Base-by-base conservation (phyloP, 257 asterid genomes). In the Prunella vulgaris region DNA sequence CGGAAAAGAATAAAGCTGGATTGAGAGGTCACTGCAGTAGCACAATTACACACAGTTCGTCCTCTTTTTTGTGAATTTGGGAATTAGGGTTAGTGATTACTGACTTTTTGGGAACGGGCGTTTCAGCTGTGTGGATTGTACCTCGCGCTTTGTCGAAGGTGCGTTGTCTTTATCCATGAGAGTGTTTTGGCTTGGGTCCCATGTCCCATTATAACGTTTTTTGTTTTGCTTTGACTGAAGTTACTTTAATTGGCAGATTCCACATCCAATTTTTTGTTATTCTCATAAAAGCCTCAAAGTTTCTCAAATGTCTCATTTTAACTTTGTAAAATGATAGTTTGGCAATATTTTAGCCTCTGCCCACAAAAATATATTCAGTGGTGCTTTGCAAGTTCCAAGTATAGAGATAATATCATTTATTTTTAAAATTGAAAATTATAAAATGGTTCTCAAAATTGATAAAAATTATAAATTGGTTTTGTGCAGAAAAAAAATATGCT, bases 51-150 rank as follows among this genome's bases (percentile, higher is more conserved):
- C 22, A 35, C 38, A 35, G 68, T 51, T 69, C 28, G 30, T 53
- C 25, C 54, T 38, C 44, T 48, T 66, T 73, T 58, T 22, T 21
- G 78, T 20, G 68, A 48, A 66, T 74, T 74, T 74, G 78, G 74
- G 63, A 68, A 66, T 72, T 74, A 74, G 78, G 78, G 63, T 62
- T 72, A 49, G 76, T 63, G 70, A 71, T 71, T 49, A 59, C 33
- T 49, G 70, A 24, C 37, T 64, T 75, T 53, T 69, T 22, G 75
- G 68, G 57, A 62, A 69, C 8, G 63, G 56, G 54, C 42, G 58
- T 28, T 1, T 17, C 21, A 22, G 75, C 69, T 21, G n/a, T 35
- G 53, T 3, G 62, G 35, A 12, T 57, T 76, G 80, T 70, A 76
- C 80, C 20, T 10, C 22, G 37, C 5, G 68, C 58, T 54, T 60